Evolutionary conservation across 2,329 filamentous ascomycete genomes (phyloP), one percentile per base, ranked within the genome.

Genomic region (Sporothrix phasma): DNA sequence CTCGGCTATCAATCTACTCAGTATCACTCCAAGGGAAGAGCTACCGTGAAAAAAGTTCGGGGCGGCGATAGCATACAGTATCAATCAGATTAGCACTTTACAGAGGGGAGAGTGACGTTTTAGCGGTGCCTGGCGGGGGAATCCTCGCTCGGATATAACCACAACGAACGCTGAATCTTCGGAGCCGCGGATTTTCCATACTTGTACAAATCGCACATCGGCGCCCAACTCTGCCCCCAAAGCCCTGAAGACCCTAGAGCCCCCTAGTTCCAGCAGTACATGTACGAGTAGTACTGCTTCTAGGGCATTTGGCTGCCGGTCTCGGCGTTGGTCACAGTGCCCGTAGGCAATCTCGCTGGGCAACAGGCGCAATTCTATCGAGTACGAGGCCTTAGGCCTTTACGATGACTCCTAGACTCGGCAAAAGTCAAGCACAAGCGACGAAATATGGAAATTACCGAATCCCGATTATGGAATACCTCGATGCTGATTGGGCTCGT

Each of bases 151-250:
- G 64, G 64, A 65, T 53, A 65, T 65, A 65, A 59, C 43, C 58
- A 41, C 22, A 58, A 49, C 29, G 41, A 19, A 41, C 43, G 31
- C 60, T 61, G 51, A 61, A 63, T 53, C 46, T 63, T 65, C 64
- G 73, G 60, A 68, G 47, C 60, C 56, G 56, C 63, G 63, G 63
- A 46, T 39, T 61, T 61, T 64, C 37, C 37, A 41, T 22, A 54
- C 31, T 37, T 37, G 37, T 41, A 19, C 22, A n/a, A 41, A 41
- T 58, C 53, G 15, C 51, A 22, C 29, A 15, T 10, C 17, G n/a
- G 46, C 22, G 45, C 45, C 31, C 31, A 34, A 34, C 10, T 10
- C 31, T 34, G 31, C 34, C 15, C 34, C n/a, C n/a, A n/a, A 37
- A 37, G 10, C 13, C 34, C 15, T 37, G 11, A n/a, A n/a, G n/a